These are phyloP conservation scores for Quercus agrifolia DNA, from an alignment of 306 rosid genomes.

Conservation along the genomic window DNA sequence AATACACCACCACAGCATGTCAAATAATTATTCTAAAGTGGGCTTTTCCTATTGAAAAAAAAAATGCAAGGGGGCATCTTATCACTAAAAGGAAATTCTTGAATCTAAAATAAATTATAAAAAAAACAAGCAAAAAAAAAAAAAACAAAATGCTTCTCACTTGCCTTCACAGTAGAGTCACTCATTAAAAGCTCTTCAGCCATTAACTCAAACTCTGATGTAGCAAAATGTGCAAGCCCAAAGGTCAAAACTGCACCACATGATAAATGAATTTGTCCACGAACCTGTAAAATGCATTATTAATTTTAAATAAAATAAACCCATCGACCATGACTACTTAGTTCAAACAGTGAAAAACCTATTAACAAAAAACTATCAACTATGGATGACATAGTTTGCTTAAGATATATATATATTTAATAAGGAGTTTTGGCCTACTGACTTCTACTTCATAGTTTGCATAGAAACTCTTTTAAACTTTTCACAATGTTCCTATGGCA, in stretches of 20 bases:
- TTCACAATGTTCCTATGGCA: neutral
- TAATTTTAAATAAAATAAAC: neutral
- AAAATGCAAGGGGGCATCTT: no score
- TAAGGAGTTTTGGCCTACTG: no score
- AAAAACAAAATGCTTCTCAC: slow-evolving; percentile 19
- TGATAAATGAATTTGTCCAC: slow-evolving; percentile 79
- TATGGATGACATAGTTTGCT: neutral
- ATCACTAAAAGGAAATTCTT: neutral
- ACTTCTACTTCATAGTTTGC: neutral
- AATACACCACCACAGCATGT: neutral
- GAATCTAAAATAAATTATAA: slow-evolving; percentile 4
- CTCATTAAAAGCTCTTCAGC: slow-evolving; percentile 99
- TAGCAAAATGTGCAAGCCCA: slow-evolving; percentile 87
- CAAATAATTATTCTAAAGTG: neutral
- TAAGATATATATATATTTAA: no score
- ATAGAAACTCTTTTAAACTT: neutral
- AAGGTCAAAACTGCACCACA: slow-evolving; percentile 72
- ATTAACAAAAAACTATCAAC: neutral
- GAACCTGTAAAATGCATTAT: slow-evolving; percentile 52
- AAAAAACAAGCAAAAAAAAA: neutral
- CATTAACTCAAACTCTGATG: slow-evolving; percentile 95
- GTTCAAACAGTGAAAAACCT: neutral
- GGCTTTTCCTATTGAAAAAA: neutral
- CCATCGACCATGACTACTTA: neutral
- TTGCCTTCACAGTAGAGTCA: slow-evolving; percentile 82